Percentiles rank a stretch among this genome's conserved stretches.
These are phyloP conservation scores for Groenewaldozyma salmanticensis DNA, from an alignment of 805 yeast species.

Conservation along the genomic window DNA sequence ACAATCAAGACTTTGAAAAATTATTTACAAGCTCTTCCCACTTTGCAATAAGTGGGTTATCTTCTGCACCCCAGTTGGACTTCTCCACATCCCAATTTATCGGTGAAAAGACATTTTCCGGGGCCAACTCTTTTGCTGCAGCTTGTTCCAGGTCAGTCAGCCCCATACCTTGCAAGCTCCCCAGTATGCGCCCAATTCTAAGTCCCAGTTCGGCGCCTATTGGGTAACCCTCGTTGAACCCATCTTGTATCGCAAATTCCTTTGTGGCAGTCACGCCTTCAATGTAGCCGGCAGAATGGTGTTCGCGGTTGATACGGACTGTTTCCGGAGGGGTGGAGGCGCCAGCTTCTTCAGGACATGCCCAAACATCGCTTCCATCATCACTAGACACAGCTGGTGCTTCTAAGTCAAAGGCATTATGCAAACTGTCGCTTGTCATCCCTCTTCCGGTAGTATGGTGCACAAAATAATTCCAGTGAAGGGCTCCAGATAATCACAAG, in stretches of 20 bases:
- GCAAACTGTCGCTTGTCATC: too few relatives aligned
- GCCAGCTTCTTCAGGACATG: slow-evolving; percentile 3
- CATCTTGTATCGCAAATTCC: slow-evolving; percentile 61
- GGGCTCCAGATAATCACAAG: too few relatives aligned
- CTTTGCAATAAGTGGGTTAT: slow-evolving; percentile 33
- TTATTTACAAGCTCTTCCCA: slow-evolving; percentile 32
- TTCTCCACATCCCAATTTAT: slow-evolving; percentile 40
- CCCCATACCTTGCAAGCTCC: slow-evolving; percentile 36
- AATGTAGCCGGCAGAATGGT: slow-evolving; percentile 70
- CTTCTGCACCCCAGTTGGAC: slow-evolving; percentile 19
- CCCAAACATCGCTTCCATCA: slow-evolving; percentile 8
- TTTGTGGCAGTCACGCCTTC: slow-evolving; percentile 68
- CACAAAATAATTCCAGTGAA: too few relatives aligned
- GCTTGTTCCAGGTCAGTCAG: slow-evolving; percentile 24
- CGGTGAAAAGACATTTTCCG: slow-evolving; percentile 46
- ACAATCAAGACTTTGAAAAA: background rate
- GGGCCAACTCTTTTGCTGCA: slow-evolving; percentile 41
- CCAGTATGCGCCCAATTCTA: slow-evolving; percentile 54
- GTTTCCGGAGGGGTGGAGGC: slow-evolving; percentile 10
- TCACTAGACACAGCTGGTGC: slow-evolving; percentile 2
- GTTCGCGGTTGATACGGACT: slow-evolving; percentile 36
- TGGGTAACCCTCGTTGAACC: slow-evolving; percentile 75
- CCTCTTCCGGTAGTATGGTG: too few relatives aligned
- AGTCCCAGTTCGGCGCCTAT: slow-evolving; percentile 64
- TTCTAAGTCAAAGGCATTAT: background rate